Conservation (phyloP, 495 filamentous ascomycete species). For the Cenococcum geophilum region DNA sequence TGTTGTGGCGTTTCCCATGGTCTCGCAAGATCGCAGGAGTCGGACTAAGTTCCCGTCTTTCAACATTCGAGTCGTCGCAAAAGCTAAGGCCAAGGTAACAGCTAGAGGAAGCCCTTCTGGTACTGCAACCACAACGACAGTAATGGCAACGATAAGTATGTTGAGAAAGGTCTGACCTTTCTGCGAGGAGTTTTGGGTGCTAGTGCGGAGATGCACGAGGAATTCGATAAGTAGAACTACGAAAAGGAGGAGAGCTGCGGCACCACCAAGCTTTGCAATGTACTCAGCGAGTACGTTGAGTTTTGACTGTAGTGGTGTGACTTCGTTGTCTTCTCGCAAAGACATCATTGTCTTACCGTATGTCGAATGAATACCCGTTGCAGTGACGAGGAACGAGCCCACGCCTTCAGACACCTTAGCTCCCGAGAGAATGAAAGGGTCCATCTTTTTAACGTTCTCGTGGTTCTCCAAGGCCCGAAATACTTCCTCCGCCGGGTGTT, state of each 20-base stretch:
- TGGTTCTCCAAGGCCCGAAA: constrained; percentile 71
- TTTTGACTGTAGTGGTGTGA: constrained; percentile 91
- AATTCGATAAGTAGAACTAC: constrained; percentile 92
- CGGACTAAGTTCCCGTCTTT: constrained; percentile 94
- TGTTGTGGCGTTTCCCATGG: constrained; percentile 97
- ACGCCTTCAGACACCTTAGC: constrained; percentile 88
- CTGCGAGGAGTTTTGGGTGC: constrained; percentile 50
- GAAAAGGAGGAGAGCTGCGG: constrained; percentile 78
- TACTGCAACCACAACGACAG: constrained; percentile 90
- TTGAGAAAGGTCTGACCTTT: constrained; percentile 86
- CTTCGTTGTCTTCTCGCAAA: constrained; percentile 80
- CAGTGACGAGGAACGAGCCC: constrained; percentile 79
- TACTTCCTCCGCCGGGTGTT: constrained; percentile 65
- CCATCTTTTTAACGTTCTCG: constrained; percentile 71
- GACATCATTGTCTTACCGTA: constrained; percentile 95
- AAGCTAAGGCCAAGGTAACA: constrained; percentile 87
- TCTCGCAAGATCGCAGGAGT: constrained; percentile 85
- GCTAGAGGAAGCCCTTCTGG: constrained; percentile 90
- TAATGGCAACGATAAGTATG: constrained; percentile 93
- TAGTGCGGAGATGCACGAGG: constrained; percentile 57
- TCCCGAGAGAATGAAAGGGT: constrained; percentile 91
- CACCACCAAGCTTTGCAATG: constrained; percentile 86
- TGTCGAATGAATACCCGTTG: constrained; percentile 78
- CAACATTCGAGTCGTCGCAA: constrained; percentile 90
- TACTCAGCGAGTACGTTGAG: constrained; percentile 85